Evolutionary conservation across 2,329 filamentous ascomycete species (phyloP), one percentile per base, ranked within the genome.

Genomic region (Cercospora janseana): DNA sequence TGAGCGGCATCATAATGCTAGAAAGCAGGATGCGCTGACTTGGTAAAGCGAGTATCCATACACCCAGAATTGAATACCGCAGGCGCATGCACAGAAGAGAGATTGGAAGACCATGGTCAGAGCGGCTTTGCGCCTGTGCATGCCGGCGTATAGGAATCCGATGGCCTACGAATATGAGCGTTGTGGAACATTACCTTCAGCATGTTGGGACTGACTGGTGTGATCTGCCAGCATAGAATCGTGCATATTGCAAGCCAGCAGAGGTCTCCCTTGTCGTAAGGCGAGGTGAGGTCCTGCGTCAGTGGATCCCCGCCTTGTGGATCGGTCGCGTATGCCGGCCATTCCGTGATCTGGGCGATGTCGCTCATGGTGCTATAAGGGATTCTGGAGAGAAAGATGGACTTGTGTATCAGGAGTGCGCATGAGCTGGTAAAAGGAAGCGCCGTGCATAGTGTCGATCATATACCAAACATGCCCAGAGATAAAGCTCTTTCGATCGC

Each of bases 161-260:
- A 85, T 81, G 18, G 81, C 82, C 0, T 41, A 9, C 15, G 20
- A 41, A 3, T 12, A 6, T 41, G 12, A 41, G 35, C 35, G 4
- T 6, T 24, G 4, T 5, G 24, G n/a, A 9, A 20, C n/a, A n/a
- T 9, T 20, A 4, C 8, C 15, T n/a, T 20, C 20, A 4, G 24
- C 5, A 4, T 23, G 12, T 18, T 3, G 8, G 12, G 20, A 41
- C 37, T 24, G 12, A 24, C 37, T 1, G 82, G 82, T 49, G 84
- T 82, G 63, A 86, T 85, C 40, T 84, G 67, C 76, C 79, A 85
- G 46, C 85, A 81, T 46, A 85, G 73, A 63, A 79, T 81, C 8
- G 70, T 72, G 64, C 79, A 82, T 58, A 81, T 71, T 48, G 80
- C 65, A 35, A 81, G 72, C 61, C 82, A 85, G 31, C 75, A 74